These are phyloP conservation scores for Geotrichum phurueaensis DNA, from an alignment of 1,139 yeast genomes.

Conservation along the genomic window DNA sequence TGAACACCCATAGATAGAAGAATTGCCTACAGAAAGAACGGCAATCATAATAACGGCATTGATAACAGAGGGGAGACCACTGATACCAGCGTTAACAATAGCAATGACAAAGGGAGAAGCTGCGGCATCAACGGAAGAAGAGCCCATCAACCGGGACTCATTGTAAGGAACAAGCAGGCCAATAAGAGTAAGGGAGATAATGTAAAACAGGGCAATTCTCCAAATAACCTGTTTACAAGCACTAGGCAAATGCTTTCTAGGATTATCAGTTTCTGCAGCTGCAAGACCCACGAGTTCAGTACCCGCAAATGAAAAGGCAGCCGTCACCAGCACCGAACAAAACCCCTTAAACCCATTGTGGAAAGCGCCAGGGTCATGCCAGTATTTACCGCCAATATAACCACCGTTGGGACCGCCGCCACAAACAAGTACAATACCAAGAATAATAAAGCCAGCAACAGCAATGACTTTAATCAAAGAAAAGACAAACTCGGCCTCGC, in stretches of 20 bases:
- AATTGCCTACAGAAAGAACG: conserved; percentile 69
- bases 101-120: conserved; percentile 77
- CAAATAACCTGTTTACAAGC: conserved; percentile 68
- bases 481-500: conserved; percentile 65
- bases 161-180: conserved; percentile 62
- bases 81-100: conserved; percentile 51
- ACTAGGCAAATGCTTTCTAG: conserved; percentile 56
- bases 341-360: conserved; percentile 70
- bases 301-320: conserved; percentile 84
- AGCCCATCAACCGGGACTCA: conserved; percentile 44
- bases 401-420: conserved; percentile 61
- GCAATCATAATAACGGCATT: conserved; percentile 68
- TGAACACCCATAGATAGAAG: conserved; percentile 71
- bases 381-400: conserved; percentile 57
- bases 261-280: conserved; percentile 75
- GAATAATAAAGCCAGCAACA: conserved; percentile 55
- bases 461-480: conserved; percentile 56
- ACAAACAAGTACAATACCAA: conserved; percentile 51
- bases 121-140: conserved; percentile 46
- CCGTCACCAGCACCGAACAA: conserved; percentile 69
- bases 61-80: conserved; percentile 61
- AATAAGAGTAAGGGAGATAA: conserved; percentile 52
- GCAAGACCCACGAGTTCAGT: conserved; percentile 76
- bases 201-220: conserved; percentile 63
- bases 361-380: conserved; percentile 63